A percentile compares a stretch with the other conserved stretches of the same genome.
phyloP scores from a whole-genome alignment of 257 asterid species.

The Anisodus acutangulus region DNA sequence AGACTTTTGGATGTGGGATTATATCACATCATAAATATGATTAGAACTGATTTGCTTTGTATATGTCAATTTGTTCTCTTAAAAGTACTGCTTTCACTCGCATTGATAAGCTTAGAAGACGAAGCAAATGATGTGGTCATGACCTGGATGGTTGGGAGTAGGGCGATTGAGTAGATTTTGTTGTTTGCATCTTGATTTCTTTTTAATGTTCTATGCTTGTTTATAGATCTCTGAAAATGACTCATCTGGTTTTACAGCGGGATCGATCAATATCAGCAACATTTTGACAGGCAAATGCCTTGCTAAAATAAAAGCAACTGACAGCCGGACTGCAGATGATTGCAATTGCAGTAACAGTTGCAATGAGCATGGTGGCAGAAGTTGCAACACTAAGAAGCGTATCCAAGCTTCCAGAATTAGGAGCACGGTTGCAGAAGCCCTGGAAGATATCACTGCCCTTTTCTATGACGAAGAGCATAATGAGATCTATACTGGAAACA shows the following conservation, averaged over 20 bases:
- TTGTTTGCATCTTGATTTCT: background rate
- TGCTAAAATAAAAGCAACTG: conserved; percentile 80
- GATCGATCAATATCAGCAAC: conserved; percentile 93
- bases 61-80: background rate
- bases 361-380: conserved; percentile 50
- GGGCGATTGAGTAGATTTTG: background rate
- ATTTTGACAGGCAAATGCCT: conserved; percentile 96
- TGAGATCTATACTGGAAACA: conserved; percentile 90
- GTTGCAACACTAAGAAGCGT: conserved; percentile 65
- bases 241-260: conserved; percentile 61
- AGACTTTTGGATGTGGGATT: background rate
- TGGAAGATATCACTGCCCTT: conserved; percentile 93
- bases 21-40: background rate
- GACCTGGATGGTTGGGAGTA: conserved; percentile 9
- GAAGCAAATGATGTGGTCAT: background rate
- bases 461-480: conserved; percentile 96
- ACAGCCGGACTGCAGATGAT: conserved; percentile 51
- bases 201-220: background rate
- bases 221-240: conserved; percentile 7
- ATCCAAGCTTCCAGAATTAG: conserved; percentile 55
- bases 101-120: background rate
- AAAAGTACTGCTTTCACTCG: background rate
- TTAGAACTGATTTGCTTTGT: background rate
- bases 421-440: conserved; percentile 84
- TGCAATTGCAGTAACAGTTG: conserved; percentile 65